Conservation (phyloP, 208 protist species). For the Strigomonas culicis region DNA sequence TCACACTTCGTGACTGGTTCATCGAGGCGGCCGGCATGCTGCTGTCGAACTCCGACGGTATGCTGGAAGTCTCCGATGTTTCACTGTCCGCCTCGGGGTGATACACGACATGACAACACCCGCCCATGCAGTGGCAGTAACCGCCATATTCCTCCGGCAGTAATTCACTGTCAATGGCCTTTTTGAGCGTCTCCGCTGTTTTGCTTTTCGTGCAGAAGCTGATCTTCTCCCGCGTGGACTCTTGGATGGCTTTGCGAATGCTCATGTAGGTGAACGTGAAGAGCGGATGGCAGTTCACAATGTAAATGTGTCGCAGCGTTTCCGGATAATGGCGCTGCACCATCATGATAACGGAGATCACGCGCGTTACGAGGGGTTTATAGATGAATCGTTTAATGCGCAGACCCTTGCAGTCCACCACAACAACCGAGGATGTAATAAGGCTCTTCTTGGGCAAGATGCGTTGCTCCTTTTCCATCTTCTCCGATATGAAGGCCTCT, state of each 20-base stretch:
- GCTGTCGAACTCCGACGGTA: too few relatives aligned
- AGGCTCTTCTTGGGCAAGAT: slow-evolving; percentile 18
- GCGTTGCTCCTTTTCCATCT: neutral
- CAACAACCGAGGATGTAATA: slow-evolving; percentile 28
- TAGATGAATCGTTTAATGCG: slow-evolving; percentile 29
- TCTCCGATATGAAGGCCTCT: slow-evolving; percentile 11
- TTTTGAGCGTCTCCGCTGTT: slow-evolving; percentile 22
- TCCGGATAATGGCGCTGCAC: slow-evolving; percentile 49
- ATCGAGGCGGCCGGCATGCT: too few relatives aligned
- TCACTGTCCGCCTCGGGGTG: neutral
- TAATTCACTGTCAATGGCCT: slow-evolving; percentile 35
- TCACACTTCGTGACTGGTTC: too few relatives aligned
- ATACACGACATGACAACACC: slow-evolving; percentile 26
- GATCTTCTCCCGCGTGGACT: slow-evolving; percentile 37
- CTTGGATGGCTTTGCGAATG: slow-evolving; percentile 16
- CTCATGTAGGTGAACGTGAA: slow-evolving; percentile 31
- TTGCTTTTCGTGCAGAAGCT: slow-evolving; percentile 33
- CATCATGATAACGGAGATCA: slow-evolving; percentile 32
- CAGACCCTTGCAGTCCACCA: slow-evolving; percentile 42
- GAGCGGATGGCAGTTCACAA: slow-evolving; percentile 45
- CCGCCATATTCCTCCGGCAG: slow-evolving; percentile 48
- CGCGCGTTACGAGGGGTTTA: slow-evolving; percentile 27
- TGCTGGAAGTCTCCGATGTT: too few relatives aligned
- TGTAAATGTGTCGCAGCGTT: slow-evolving; percentile 45
- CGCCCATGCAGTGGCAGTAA: slow-evolving; percentile 34